Conservation (phyloP, 331 rosid genomes). For the Quercus phellos region DNA sequence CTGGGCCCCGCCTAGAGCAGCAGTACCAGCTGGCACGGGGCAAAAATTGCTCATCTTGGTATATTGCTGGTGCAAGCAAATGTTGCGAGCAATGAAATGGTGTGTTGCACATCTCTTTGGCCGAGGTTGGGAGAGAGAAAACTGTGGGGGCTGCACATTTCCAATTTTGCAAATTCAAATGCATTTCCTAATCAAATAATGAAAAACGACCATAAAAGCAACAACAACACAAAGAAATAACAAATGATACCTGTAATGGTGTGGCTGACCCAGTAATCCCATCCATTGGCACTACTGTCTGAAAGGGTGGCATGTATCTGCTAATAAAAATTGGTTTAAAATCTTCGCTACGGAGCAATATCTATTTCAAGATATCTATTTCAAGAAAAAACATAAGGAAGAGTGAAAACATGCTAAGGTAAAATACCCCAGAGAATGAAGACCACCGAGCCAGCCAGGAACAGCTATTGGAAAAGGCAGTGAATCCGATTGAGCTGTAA, state of each 20-base stretch:
- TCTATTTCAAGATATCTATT: slow-evolving; percentile 13
- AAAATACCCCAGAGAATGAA: slow-evolving; percentile 50
- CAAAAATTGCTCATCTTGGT: slow-evolving; percentile 25
- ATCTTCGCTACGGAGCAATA: slow-evolving; percentile 15
- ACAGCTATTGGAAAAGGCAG: slow-evolving; percentile 32
- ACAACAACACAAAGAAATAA: background rate
- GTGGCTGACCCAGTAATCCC: slow-evolving; percentile 21
- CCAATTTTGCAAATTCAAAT: slow-evolving; percentile 16
- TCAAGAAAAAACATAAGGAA: slow-evolving; percentile 2
- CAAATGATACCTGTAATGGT: slow-evolving; percentile 36
- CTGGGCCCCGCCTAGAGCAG: slow-evolving; percentile 35
- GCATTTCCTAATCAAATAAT: background rate
- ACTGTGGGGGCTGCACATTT: slow-evolving; percentile 41
- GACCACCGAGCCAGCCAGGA: slow-evolving; percentile 35
- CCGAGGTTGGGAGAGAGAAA: slow-evolving; percentile 31
- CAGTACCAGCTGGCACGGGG: slow-evolving; percentile 34
- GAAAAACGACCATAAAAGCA: background rate
- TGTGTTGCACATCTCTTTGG: slow-evolving; percentile 65
- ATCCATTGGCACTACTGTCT: slow-evolving; percentile 26
- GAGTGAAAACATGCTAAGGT: slow-evolving; percentile 10
- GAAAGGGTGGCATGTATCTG: slow-evolving; percentile 35
- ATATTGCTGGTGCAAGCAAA: slow-evolving; percentile 48
- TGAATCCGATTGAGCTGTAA: slow-evolving; percentile 34
- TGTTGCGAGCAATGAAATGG: slow-evolving; percentile 59
- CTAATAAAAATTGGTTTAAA: slow-evolving; percentile 9